Conservation (phyloP, 768 basidiomycete species). For the Mycena venus region DNA sequence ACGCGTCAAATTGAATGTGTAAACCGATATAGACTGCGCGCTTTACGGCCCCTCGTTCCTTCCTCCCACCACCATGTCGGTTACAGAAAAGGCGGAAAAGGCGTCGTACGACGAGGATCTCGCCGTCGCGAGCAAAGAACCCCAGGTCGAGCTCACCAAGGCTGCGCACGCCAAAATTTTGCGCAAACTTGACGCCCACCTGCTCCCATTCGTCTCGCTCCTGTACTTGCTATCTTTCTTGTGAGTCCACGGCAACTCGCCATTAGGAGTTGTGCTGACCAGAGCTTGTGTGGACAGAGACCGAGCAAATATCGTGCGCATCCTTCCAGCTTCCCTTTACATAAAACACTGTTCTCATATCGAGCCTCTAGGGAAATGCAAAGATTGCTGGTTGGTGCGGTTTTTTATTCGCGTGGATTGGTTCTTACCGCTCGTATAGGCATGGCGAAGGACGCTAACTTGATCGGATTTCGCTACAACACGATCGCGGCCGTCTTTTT, state of each 20-base stretch:
- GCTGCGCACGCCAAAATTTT: constrained; percentile 7
- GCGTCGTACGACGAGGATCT: constrained; percentile 10
- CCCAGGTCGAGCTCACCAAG: background rate
- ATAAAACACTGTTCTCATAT: background rate
- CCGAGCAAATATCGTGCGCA: constrained; percentile 41
- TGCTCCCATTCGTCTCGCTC: constrained; percentile 53
- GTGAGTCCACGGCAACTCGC: constrained; percentile 36
- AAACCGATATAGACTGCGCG: background rate
- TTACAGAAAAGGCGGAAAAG: background rate
- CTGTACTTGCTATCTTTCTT: constrained; percentile 54
- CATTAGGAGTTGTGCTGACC: background rate
- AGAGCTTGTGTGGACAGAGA: constrained; percentile 31
- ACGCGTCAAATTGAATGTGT: background rate
- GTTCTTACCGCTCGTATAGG: constrained; percentile 13
- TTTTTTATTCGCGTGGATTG: background rate
- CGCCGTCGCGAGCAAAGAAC: background rate
- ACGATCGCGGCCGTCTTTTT: constrained; percentile 45
- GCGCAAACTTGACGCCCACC: constrained; percentile 49
- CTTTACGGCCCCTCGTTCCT: background rate
- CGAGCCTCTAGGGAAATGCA: constrained; percentile 37
- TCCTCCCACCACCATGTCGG: constrained; percentile 4
- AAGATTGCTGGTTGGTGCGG: constrained; percentile 34
- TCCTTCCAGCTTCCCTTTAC: background rate
- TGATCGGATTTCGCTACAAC: constrained; percentile 43
- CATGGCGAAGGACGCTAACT: constrained; percentile 41